Evolutionary conservation across 352 stramenopile species (phyloP).

Genomic region (Aphanomyces euteiches): DNA sequence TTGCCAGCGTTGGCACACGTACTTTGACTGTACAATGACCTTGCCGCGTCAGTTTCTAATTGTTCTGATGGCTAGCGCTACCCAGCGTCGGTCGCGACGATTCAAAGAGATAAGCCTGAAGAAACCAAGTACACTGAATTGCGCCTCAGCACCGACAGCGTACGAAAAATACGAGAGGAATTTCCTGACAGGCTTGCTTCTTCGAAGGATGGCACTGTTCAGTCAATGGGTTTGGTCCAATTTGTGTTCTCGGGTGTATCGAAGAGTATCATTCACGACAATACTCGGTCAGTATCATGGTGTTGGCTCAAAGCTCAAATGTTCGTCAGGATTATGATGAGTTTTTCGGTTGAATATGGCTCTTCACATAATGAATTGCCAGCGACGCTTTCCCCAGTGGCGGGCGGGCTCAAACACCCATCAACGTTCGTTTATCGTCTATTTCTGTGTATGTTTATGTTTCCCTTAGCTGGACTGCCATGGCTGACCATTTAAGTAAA

Average conservation of each 20-base stretch:
- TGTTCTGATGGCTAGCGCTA: background rate
- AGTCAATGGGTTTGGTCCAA: constrained; percentile 63
- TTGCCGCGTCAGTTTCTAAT: background rate
- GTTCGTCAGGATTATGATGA: constrained; percentile 8
- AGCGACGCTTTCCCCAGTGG: constrained; percentile 48
- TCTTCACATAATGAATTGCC: constrained; percentile 42
- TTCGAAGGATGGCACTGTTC: constrained; percentile 34
- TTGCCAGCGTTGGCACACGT: constrained; percentile 7
- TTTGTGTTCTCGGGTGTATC: constrained; percentile 67
- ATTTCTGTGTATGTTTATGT: background rate
- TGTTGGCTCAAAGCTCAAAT: background rate
- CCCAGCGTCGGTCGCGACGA: constrained; percentile 59
- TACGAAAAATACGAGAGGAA: background rate
- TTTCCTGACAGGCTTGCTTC: background rate
- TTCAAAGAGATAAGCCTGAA: constrained; percentile 45
- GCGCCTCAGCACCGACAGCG: constrained; percentile 41
- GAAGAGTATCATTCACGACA: constrained; percentile 49
- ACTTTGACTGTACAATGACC: constrained; percentile 1
- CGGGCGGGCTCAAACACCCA: constrained; percentile 48
- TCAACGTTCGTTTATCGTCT: constrained; percentile 39
- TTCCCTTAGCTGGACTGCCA: background rate
- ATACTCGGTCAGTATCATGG: constrained; percentile 50
- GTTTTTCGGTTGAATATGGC: constrained; percentile 58
- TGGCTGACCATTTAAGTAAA: background rate
- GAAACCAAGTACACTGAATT: constrained; percentile 56